Percentiles rank a stretch among this genome's conserved stretches.
phyloP scores from a whole-genome alignment of 2,329 filamentous ascomycete species.

The Exophiala aquamarina region DNA sequence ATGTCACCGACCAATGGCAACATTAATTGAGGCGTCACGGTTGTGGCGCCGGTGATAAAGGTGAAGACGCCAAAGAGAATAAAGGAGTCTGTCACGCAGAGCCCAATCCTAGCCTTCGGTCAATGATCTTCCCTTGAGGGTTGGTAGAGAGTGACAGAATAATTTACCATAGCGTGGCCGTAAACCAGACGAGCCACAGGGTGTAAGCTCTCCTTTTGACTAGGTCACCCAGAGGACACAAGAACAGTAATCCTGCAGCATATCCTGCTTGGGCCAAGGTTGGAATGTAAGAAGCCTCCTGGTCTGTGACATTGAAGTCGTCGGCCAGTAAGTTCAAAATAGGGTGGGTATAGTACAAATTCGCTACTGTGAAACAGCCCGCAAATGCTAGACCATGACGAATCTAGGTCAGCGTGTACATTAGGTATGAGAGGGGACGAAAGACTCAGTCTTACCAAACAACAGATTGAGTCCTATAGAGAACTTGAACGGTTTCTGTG shows the following conservation, averaged over 20 bases:
- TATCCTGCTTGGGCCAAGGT: conserved; percentile 80
- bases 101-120: conserved; percentile 47
- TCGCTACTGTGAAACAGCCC: conserved; percentile 70
- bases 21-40: conserved; percentile 78
- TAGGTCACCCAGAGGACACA: conserved; percentile 73
- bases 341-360: conserved; percentile 79
- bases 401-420: conserved; percentile 4
- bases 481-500: conserved; percentile 29
- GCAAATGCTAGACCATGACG: conserved; percentile 34
- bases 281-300: conserved; percentile 66
- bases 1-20: conserved; percentile 78
- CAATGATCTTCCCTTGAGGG: no score
- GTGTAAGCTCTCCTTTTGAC: conserved; percentile 66
- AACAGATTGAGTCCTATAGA: conserved; percentile 31
- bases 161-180: conserved; percentile 62
- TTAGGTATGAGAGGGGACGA: not conserved
- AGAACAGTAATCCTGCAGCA: conserved; percentile 68
- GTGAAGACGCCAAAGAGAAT: conserved; percentile 67
- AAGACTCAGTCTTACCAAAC: conserved; percentile 28
- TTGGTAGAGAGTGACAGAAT: conserved; percentile 12
- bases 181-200: conserved; percentile 65
- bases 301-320: conserved; percentile 70
- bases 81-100: conserved; percentile 69
- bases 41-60: conserved; percentile 72
- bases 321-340: conserved; percentile 73